phyloP scores from a whole-genome alignment of 441 rosid genomes.

The Iberis amara region DNA sequence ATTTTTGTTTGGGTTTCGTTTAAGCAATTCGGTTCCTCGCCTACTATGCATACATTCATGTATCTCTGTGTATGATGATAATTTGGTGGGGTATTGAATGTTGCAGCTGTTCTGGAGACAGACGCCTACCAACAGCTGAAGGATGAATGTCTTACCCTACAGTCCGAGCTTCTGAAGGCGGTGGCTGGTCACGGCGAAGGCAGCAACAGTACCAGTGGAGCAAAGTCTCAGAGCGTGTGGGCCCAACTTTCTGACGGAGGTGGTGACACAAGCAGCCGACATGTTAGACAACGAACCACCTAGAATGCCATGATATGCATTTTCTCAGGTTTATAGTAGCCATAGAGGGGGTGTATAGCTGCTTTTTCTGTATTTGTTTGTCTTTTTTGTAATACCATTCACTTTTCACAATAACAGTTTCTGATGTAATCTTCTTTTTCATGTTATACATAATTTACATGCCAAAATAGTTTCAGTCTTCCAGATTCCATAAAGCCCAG shows the following conservation, averaged over 20 bases:
- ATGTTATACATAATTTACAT: too few relatives aligned
- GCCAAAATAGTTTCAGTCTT: too few relatives aligned
- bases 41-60: neutral
- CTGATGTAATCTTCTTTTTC: too few relatives aligned
- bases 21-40: neutral
- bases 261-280: constrained; percentile 55
- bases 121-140: constrained; percentile 78
- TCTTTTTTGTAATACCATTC: too few relatives aligned
- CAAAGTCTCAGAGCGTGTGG: constrained; percentile 80
- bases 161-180: constrained; percentile 73
- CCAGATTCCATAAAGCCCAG: too few relatives aligned
- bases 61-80: neutral
- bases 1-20: neutral
- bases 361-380: neutral
- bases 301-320: constrained; percentile 12
- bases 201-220: constrained; percentile 47
- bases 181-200: constrained; percentile 78
- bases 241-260: constrained; percentile 75
- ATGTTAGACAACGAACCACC: constrained; percentile 64
- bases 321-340: constrained; percentile 25
- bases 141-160: constrained; percentile 65
- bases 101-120: constrained; percentile 80
- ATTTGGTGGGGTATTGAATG: constrained; percentile 13
- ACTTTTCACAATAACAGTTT: too few relatives aligned
- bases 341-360: constrained; percentile 27